These are phyloP conservation scores for Shiraia sp. DNA, from an alignment of 2,329 filamentous ascomycete genomes.

Conservation along the genomic window DNA sequence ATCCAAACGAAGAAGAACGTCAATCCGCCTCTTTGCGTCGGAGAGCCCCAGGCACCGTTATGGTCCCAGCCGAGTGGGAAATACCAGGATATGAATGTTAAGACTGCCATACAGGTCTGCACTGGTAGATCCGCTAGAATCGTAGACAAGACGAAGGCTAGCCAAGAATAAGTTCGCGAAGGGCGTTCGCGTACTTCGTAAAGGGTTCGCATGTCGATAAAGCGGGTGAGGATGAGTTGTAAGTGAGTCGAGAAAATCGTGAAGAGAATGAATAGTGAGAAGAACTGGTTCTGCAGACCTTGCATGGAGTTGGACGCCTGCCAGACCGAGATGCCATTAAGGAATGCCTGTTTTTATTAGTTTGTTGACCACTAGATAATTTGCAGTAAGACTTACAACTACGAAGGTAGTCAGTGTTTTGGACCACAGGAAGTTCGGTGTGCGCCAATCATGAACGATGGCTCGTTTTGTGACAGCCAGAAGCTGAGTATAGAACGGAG, in stretches of 20 bases:
- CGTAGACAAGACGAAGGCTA: conserved; percentile 76
- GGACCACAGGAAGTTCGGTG: conserved; percentile 80
- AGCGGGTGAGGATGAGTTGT: conserved; percentile 78
- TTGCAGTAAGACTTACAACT: background rate
- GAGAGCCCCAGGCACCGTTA: conserved; percentile 60
- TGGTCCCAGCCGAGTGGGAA: conserved; percentile 76
- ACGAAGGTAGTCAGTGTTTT: conserved; percentile 67
- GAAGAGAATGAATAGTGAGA: conserved; percentile 75
- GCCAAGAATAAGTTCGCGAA: conserved; percentile 80
- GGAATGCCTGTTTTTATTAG: conserved; percentile 51
- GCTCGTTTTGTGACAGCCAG: conserved; percentile 68
- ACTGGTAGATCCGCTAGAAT: conserved; percentile 81
- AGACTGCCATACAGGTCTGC: conserved; percentile 69
- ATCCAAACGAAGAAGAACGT: conserved; percentile 73
- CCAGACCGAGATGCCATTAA: conserved; percentile 79
- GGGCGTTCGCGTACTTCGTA: conserved; percentile 84
- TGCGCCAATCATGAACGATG: conserved; percentile 89
- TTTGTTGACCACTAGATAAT: background rate
- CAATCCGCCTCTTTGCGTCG: conserved; percentile 68
- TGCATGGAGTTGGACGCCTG: conserved; percentile 69
- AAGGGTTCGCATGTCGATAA: conserved; percentile 73
- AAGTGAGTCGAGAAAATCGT: conserved; percentile 77
- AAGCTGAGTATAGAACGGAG: conserved; percentile 68
- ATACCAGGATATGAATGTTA: conserved; percentile 79
- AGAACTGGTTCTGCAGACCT: conserved; percentile 80